Conservation (phyloP, 495 filamentous ascomycete genomes). For the Neurospora terricola region DNA sequence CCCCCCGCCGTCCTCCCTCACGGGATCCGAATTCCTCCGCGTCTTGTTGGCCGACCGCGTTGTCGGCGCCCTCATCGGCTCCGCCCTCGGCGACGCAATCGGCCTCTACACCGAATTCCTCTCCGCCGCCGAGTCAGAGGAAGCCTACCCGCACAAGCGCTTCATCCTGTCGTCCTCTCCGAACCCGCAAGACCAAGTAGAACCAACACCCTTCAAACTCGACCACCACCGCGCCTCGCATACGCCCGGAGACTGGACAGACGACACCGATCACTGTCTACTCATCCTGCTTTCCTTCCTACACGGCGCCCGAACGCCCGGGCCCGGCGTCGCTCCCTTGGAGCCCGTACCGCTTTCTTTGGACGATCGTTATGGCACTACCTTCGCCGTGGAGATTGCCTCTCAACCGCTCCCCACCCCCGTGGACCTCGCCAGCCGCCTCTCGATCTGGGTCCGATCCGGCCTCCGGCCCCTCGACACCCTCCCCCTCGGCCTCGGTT, state of each 20-base stretch:
- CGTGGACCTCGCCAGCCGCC: conserved; percentile 27
- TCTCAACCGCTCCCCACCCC: conserved; percentile 6
- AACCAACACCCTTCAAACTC: conserved; percentile 21
- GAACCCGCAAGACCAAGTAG: neutral
- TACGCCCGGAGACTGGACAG: conserved; percentile 34
- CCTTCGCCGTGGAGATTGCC: neutral
- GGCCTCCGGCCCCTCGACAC: conserved; percentile 32
- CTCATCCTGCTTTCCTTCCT: conserved; percentile 34
- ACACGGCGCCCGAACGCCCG: conserved; percentile 15
- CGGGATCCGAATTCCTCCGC: conserved; percentile 9
- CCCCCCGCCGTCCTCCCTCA: neutral
- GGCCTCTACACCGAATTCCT: conserved; percentile 42
- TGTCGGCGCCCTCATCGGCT: conserved; percentile 31
- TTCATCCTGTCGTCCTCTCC: conserved; percentile 23
- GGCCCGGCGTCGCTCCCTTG: neutral
- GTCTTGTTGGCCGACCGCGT: conserved; percentile 24
- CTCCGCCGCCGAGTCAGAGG: conserved; percentile 14
- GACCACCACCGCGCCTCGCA: conserved; percentile 32
- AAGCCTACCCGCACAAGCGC: conserved; percentile 21
- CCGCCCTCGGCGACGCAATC: conserved; percentile 39
- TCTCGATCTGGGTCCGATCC: conserved; percentile 30
- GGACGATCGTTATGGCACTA: neutral
- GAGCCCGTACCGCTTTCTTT: neutral
- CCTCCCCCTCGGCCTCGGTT: conserved; percentile 32
- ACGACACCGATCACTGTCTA: conserved; percentile 41